Percentiles rank a stretch among this genome's conserved stretches.
Evolutionary conservation across 2,329 filamentous ascomycete genomes (phyloP).

Genomic region (Pseudocercospora vitis): DNA sequence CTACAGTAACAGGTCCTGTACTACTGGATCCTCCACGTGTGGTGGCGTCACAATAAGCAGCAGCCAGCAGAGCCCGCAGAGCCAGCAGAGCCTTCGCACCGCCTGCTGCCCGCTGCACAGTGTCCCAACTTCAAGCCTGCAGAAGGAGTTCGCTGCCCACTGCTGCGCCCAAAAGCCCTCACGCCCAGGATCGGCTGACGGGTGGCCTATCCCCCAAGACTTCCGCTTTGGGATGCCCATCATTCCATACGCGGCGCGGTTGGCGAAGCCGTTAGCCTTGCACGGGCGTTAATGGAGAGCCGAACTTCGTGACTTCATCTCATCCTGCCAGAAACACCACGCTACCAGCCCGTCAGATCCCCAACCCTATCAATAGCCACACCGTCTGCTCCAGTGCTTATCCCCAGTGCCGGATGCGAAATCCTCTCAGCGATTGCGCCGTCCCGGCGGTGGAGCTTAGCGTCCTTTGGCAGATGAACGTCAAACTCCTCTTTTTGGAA

Average conservation of each 20-base stretch:
- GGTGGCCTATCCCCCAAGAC: constrained; percentile 11
- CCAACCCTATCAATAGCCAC: constrained; percentile 31
- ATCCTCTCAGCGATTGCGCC: constrained; percentile 22
- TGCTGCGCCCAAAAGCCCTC: constrained; percentile 15
- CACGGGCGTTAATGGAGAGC: constrained; percentile 33
- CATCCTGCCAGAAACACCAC: constrained; percentile 22
- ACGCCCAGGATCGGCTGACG: constrained; percentile 11
- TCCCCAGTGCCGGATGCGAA: constrained; percentile 18
- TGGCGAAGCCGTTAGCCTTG: constrained; percentile 19
- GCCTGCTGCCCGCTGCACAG: background rate
- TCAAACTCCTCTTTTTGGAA: constrained; percentile 29
- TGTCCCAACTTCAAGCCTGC: background rate
- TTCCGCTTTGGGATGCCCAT: constrained; percentile 20
- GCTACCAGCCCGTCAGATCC: constrained; percentile 21
- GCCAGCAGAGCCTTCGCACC: constrained; percentile 2
- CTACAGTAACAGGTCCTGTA: too few relatives aligned
- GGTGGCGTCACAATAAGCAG: constrained; percentile 3
- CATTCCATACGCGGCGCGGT: constrained; percentile 14
- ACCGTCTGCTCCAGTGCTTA: constrained; percentile 20
- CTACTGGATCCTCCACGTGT: constrained; percentile 1
- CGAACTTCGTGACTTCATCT: constrained; percentile 31
- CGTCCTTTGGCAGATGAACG: constrained; percentile 23
- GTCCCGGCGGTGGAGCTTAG: constrained; percentile 28
- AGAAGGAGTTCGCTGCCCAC: background rate
- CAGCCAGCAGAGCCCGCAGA: constrained; percentile 5